Evolutionary conservation across 108 stramenopile genomes (phyloP).

Genomic region (Chaetoceros muelleri): DNA sequence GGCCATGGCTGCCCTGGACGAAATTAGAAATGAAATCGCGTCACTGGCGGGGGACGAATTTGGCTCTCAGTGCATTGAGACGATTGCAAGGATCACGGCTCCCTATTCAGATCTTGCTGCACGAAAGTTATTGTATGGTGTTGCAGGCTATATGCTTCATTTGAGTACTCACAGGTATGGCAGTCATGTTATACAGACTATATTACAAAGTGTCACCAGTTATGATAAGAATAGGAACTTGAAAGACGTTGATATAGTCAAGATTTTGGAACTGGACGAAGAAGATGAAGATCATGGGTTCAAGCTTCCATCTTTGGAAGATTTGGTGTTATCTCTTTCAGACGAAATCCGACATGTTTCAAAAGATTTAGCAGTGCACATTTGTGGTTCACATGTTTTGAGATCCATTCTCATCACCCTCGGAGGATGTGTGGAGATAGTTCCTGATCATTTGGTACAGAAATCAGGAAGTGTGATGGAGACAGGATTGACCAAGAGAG

Average conservation of each 20-base stretch:
- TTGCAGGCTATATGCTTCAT: slow-evolving; percentile 55
- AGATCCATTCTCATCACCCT: slow-evolving; percentile 62
- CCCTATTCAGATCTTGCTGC: slow-evolving; percentile 54
- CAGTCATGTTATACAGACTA: slow-evolving; percentile 74
- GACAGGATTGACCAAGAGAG: slow-evolving; percentile 37
- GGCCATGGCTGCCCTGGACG: slow-evolving; percentile 59
- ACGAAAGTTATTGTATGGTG: slow-evolving; percentile 35
- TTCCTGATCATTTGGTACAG: slow-evolving; percentile 6
- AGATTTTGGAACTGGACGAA: slow-evolving; percentile 19
- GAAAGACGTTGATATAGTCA: slow-evolving; percentile 24
- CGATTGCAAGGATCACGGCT: slow-evolving; percentile 43
- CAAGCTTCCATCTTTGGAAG: slow-evolving; percentile 25
- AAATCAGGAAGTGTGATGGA: slow-evolving; percentile 8
- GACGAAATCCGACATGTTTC: slow-evolving; percentile 51
- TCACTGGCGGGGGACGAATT: slow-evolving; percentile 73
- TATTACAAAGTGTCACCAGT: slow-evolving; percentile 30
- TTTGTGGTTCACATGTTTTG: slow-evolving; percentile 79
- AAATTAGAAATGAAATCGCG: slow-evolving; percentile 67
- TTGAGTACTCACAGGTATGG: slow-evolving; percentile 76
- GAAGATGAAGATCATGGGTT: slow-evolving; percentile 11
- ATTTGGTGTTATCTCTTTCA: slow-evolving; percentile 29
- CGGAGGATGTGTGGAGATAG: slow-evolving; percentile 45
- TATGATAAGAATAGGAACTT: slow-evolving; percentile 5
- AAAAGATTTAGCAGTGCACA: slow-evolving; percentile 53
- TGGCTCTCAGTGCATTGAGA: slow-evolving; percentile 54